phyloP scores from a whole-genome alignment of 1,139 yeast genomes.

The Geotrichum fermentans region DNA sequence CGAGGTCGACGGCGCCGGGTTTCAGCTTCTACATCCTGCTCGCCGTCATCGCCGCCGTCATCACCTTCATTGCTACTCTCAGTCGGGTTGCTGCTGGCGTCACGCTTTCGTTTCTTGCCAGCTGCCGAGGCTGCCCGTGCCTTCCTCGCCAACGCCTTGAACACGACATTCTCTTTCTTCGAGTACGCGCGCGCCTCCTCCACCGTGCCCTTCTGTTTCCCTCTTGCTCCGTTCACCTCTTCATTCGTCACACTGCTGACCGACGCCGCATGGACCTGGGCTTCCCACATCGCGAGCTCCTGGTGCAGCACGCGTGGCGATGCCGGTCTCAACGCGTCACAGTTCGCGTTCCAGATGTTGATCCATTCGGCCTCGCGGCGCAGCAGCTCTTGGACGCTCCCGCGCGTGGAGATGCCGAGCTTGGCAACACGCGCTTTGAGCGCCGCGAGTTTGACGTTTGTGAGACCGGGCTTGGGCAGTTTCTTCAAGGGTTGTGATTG shows the following conservation, averaged over 20 bases:
- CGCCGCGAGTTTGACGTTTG: conserved; percentile 48
- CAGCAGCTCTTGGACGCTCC: conserved; percentile 57
- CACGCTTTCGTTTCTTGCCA: conserved; percentile 20
- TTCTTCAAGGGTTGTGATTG: conserved; percentile 8
- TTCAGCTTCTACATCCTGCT: too few relatives aligned
- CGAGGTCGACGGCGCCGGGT: too few relatives aligned
- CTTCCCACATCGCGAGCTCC: conserved; percentile 67
- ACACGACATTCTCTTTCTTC: conserved; percentile 20
- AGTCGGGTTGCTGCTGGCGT: conserved; percentile 22
- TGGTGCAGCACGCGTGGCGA: conserved; percentile 51
- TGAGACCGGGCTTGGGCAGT: conserved; percentile 42
- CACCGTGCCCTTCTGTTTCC: conserved; percentile 18
- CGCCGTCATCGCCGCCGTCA: too few relatives aligned
- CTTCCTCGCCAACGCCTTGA: conserved; percentile 19
- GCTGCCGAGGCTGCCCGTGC: conserved; percentile 25
- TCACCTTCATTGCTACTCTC: not conserved
- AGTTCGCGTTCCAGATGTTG: conserved; percentile 74
- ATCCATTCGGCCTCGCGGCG: conserved; percentile 74
- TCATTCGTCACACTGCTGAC: conserved; percentile 15
- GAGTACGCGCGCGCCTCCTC: conserved; percentile 17
- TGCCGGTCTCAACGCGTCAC: conserved; percentile 69
- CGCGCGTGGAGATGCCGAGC: conserved; percentile 55
- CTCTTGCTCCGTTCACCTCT: conserved; percentile 27
- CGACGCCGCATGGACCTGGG: not conserved
- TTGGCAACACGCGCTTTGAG: conserved; percentile 52